Base-by-base conservation (phyloP, 1,284 basidiomycete genomes). In the Puccinia horiana region DNA sequence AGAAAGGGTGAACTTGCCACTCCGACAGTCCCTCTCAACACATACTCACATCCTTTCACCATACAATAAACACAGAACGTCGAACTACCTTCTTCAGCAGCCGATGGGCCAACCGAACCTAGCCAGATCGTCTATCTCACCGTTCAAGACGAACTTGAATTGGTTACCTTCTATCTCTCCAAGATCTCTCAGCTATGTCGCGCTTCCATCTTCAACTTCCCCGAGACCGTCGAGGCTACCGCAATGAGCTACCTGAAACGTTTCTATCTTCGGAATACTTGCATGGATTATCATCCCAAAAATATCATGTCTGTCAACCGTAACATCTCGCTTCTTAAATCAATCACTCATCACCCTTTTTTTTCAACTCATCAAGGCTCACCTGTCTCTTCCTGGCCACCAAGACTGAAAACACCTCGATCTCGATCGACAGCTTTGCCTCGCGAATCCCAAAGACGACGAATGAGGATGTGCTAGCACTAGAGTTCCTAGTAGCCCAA, bases 261-360 rank as follows among this genome's bases (percentile, higher is more conserved):
- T 5, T 99, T 99, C 88, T 99, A 99, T 87, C 90, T 99, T 78
- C 93, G 94, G 88, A 99, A 99, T 86, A 98, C 95, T 0, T 94
- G 95, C 77, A 98, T 99, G 95, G 96, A 99, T 86, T 98, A 94
- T 91, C 97, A 99, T 88, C 97, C 96, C 0, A 97, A 97, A 88
- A 93, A 94, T 85, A 94, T 99, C 86, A 98, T 99, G 96, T 97
- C 86, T 76, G 93, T 67, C 35, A 26, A 23, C 20, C 65, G 8
- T 42, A 88, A 9, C 37, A n/a, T 76, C 44, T 14, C 35, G n/a
- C 16, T 0, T 56, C n/a, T 32, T 63, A 23, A 23, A 20, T 32
- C 37, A 42, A 16, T 40, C n/a, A 26, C 69, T 72, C 18, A 4
- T 12, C 4, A 1, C 4, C 32, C 12, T 11, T 0, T 37, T 49